A percentile compares a stretch with the other conserved stretches of the same genome.
Conservation (phyloP, 2,329 filamentous ascomycete species). For the Lecanicillium sp. region DNA sequence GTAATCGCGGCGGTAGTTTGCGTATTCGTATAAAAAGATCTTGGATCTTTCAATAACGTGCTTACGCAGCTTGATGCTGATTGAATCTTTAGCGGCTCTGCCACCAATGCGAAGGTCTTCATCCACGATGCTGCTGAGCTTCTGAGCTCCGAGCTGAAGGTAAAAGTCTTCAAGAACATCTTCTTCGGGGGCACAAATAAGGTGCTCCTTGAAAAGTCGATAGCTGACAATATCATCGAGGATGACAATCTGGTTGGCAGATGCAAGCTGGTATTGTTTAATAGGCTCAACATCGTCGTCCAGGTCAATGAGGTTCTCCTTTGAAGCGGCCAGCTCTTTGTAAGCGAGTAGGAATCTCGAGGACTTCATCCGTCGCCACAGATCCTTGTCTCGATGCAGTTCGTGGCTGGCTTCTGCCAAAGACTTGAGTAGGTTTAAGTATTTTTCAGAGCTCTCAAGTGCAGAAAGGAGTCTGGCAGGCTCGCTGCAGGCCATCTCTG, state of each 20-base stretch:
- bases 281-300: conserved; percentile 58
- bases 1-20: conserved; percentile 62
- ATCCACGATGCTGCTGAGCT: conserved; percentile 68
- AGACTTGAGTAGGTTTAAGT: conserved; percentile 72
- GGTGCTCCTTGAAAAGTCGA: conserved; percentile 73
- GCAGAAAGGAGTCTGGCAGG: conserved; percentile 73
- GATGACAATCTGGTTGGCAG: conserved; percentile 65
- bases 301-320: conserved; percentile 39
- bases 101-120: conserved; percentile 68
- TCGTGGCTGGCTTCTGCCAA: conserved; percentile 63
- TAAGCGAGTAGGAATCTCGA: conserved; percentile 77
- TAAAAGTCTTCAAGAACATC: conserved; percentile 83
- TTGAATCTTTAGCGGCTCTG: conserved; percentile 55
- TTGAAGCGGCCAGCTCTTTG: conserved; percentile 53
- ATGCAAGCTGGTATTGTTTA: conserved; percentile 70
- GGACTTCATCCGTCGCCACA: conserved; percentile 68
- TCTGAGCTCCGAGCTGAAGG: conserved; percentile 65
- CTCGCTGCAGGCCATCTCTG: conserved; percentile 72
- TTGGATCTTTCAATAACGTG: conserved; percentile 82
- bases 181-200: conserved; percentile 85
- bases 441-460: conserved; percentile 76
- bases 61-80: conserved; percentile 63
- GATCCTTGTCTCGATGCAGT: conserved; percentile 68
- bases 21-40: conserved; percentile 75
- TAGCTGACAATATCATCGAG: conserved; percentile 86